A percentile compares a stretch with the other conserved stretches of the same genome.
Conservation (phyloP, 176 grass and related monocot species). For the Cocos nucifera region DNA sequence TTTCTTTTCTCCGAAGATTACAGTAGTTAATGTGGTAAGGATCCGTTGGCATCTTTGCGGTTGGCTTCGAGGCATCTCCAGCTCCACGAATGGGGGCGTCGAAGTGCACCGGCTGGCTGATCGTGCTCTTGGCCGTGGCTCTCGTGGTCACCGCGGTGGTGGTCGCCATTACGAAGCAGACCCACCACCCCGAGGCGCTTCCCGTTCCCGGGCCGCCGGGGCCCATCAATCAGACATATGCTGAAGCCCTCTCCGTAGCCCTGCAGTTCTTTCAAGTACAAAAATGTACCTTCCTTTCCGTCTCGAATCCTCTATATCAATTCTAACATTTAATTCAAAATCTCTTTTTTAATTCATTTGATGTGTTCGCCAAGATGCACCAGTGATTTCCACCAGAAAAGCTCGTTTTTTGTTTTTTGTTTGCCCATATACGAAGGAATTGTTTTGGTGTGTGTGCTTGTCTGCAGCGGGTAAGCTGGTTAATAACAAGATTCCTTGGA, state of each 20-base stretch:
- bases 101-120: slow-evolving; percentile 74
- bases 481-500: slow-evolving; percentile 77
- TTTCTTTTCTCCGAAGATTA: too few species aligned
- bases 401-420: background rate
- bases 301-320: background rate
- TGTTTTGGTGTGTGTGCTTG: background rate
- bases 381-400: too few species aligned
- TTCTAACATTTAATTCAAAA: too few species aligned
- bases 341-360: too few species aligned
- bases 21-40: too few species aligned
- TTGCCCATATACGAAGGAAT: background rate
- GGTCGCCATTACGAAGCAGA: slow-evolving; percentile 67
- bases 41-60: too few species aligned
- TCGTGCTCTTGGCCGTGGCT: slow-evolving; percentile 66
- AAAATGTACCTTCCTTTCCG: slow-evolving; percentile 40
- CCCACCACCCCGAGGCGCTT: slow-evolving; percentile 40
- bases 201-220: slow-evolving; percentile 86
- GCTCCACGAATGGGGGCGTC: slow-evolving; percentile 35
- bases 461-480: slow-evolving; percentile 71
- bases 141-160: slow-evolving; percentile 74
- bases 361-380: too few species aligned
- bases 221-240: slow-evolving; percentile 74
- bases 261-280: slow-evolving; percentile 98
- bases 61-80: background rate
- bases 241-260: slow-evolving; percentile 63